A percentile compares a stretch with the other conserved stretches of the same genome.
Evolutionary conservation across 2,329 filamentous ascomycete species (phyloP).

Genomic region (Paecilomyces formosus): DNA sequence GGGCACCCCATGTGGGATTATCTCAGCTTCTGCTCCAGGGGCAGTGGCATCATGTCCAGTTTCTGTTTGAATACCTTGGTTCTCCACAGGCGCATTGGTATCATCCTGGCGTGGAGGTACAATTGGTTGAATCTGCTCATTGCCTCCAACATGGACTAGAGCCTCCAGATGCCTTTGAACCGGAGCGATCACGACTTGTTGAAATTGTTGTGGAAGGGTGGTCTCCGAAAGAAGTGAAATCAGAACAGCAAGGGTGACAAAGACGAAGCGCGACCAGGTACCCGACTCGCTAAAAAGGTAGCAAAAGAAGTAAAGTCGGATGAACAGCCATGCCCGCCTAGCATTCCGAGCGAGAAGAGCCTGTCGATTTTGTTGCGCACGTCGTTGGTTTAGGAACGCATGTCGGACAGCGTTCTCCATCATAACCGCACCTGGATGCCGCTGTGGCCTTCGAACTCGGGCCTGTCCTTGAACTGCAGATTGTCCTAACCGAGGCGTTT

Average conservation of each 20-base stretch:
- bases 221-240: constrained; percentile 36
- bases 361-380: constrained; percentile 15
- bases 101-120: constrained; percentile 1
- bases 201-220: constrained; percentile 26
- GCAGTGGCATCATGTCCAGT: not conserved
- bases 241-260: constrained; percentile 30
- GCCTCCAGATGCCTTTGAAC: constrained; percentile 39
- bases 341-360: constrained; percentile 34
- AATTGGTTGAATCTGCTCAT: constrained; percentile 9
- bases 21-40: not conserved
- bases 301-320: constrained; percentile 51
- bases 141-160: constrained; percentile 25
- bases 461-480: constrained; percentile 1
- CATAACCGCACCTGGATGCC: constrained; percentile 12
- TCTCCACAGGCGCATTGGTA: not conserved
- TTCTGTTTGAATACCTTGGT: not conserved
- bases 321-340: constrained; percentile 49
- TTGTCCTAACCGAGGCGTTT: constrained; percentile 3
- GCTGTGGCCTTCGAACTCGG: constrained; percentile 1
- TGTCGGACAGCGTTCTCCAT: constrained; percentile 26
- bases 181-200: constrained; percentile 28
- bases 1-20: constrained; percentile 2
- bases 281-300: constrained; percentile 50
- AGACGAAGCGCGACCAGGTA: constrained; percentile 35
- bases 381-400: constrained; percentile 21